Base-by-base conservation (phyloP, 306 rosid genomes). In the Gleditsia sinensis region DNA sequence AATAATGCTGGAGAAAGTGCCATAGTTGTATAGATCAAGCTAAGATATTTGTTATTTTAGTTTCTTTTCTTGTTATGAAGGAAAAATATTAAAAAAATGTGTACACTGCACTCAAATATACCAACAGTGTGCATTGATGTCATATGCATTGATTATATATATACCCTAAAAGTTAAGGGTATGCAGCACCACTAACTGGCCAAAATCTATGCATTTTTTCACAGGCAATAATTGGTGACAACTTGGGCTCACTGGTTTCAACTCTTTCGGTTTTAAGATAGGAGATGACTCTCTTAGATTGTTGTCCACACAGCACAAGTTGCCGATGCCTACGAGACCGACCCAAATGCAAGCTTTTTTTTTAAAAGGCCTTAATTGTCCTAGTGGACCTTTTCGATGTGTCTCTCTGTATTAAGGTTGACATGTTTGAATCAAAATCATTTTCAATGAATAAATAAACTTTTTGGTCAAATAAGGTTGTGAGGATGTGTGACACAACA, bases 141-240 rank as follows among this genome's bases (percentile, higher is more conserved):
- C 46, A 33, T 37, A 50, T 27, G 1, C 16, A 53, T 39, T 46
- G 37, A 34, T 30, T n/a, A 9, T 9, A 9, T 42, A 42, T 42
- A 37, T 37, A 8, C n/a, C n/a, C n/a, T n/a, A n/a, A n/a, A n/a
- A n/a, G n/a, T n/a, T n/a, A n/a, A n/a, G n/a, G n/a, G n/a, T n/a
- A n/a, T n/a, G n/a, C n/a, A n/a, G n/a, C n/a, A n/a, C n/a, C n/a
- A n/a, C n/a, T n/a, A n/a, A n/a, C n/a, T n/a, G 59, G 77, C 75
- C 72, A 54, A 19, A 69, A 80, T 46, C 64, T 63, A 27, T 42
- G 51, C 53, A 81, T 62, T 7, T 43, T 65, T 79, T 73, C n/a
- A 73, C 45, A 59, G 40, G 24, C 57, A 67, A 79, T 79, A 77
- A 82, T 87, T 80, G 84, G 76, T 54, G 83, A 68, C 87, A 75